These are phyloP conservation scores for Flagelloscypha sp. DNA, from an alignment of 768 basidiomycete species.

Conservation along the genomic window DNA sequence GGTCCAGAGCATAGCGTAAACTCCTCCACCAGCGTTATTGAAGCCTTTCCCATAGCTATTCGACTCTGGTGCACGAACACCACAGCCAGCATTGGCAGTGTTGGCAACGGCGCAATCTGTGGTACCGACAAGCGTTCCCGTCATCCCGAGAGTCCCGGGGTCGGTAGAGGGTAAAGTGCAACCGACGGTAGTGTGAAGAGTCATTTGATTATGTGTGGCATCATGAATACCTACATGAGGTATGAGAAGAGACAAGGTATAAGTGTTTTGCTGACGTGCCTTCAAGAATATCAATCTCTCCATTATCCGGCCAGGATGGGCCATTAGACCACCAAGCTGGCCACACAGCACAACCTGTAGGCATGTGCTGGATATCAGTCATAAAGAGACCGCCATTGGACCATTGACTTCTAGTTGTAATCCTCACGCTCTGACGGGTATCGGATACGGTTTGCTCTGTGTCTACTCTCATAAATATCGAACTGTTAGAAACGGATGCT, in stretches of 20 bases:
- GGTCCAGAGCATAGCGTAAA: conserved; percentile 86
- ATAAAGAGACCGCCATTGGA: conserved; percentile 66
- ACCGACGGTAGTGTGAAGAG: conserved; percentile 69
- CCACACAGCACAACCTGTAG: conserved; percentile 85
- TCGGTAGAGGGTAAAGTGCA: conserved; percentile 51
- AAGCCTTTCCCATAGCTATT: conserved; percentile 81
- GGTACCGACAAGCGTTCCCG: conserved; percentile 58
- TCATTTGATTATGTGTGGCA: conserved; percentile 75
- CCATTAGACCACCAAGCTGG: conserved; percentile 46
- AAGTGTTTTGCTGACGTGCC: too few species aligned
- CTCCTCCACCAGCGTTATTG: conserved; percentile 79
- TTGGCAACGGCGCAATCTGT: conserved; percentile 64
- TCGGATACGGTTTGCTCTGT: conserved; percentile 66
- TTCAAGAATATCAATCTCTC: conserved; percentile 82
- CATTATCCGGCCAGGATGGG: conserved; percentile 54
- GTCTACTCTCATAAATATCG: conserved; percentile 89
- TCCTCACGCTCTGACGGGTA: conserved; percentile 70
- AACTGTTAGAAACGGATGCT: too few species aligned
- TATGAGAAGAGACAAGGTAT: too few species aligned
- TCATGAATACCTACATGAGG: too few species aligned
- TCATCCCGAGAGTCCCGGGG: conserved; percentile 40
- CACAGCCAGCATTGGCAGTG: conserved; percentile 78
- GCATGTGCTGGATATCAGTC: conserved; percentile 85
- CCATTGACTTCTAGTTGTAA: conserved; percentile 53
- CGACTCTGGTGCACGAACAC: conserved; percentile 49